Base-by-base conservation (phyloP, 1,284 basidiomycete genomes). In the Pseudozyma sp. region DNA sequence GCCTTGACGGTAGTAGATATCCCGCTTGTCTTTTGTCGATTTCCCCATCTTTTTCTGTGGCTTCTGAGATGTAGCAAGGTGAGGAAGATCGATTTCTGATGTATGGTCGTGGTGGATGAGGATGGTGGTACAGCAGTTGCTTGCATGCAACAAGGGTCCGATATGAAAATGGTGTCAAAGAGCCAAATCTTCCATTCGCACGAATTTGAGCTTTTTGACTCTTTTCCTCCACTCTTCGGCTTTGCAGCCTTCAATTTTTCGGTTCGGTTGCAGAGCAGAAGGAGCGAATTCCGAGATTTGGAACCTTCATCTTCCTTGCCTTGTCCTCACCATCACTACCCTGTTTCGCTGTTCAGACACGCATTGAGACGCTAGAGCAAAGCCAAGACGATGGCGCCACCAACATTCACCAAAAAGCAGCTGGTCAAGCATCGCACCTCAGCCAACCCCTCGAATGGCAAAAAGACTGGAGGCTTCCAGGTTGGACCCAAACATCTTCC, bases 1-100 rank as follows among this genome's bases (percentile, higher is more conserved):
- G 5, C 83, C 84, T 36, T 86, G 85, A 16, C 88, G 85, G 70
- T 89, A 89, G 79, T 87, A 89, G 58, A 88, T 86, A 73, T 89
- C 88, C 13, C 88, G 83, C 70, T 87, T 86, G 77, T 88, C 87
- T 55, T 85, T 83, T 14, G 82, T 81, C 5, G 81, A 83, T 52
- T 83, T 83, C 19, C 82, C 82, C 82, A 82, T 84, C 11, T 8
- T n/a, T n/a, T n/a, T n/a, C n/a, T n/a, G n/a, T n/a, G n/a, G n/a
- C n/a, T n/a, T n/a, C n/a, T n/a, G n/a, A n/a, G n/a, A n/a, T n/a
- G n/a, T n/a, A n/a, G n/a, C n/a, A n/a, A n/a, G n/a, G n/a, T n/a
- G n/a, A n/a, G n/a, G n/a, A n/a, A n/a, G n/a, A n/a, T n/a, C n/a
- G n/a, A n/a, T n/a, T n/a, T n/a, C 13, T 13, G 21, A 13, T 43